Conservation (phyloP, 2,329 filamentous ascomycete genomes). For the Exserohilum turcica region DNA sequence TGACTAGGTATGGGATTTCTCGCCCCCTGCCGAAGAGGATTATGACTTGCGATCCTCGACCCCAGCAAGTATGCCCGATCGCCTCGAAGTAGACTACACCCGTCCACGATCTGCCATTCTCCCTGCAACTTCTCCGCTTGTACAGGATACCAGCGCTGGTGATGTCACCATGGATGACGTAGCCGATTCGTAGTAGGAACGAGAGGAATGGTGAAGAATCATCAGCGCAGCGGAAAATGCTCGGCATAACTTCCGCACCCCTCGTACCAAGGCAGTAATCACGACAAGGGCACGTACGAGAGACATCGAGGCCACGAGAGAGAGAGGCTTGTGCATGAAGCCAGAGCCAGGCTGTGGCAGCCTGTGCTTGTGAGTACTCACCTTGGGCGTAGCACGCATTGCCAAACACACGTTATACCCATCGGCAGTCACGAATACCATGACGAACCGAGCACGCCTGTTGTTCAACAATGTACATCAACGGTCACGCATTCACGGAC, state of each 20-base stretch:
- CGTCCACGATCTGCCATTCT: constrained; percentile 42
- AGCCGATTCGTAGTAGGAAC: constrained; percentile 17
- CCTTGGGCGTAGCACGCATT: not conserved
- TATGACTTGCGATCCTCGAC: constrained; percentile 47
- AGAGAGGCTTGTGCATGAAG: not conserved
- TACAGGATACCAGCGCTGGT: constrained; percentile 27
- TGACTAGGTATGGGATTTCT: constrained; percentile 87
- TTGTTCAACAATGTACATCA: not conserved
- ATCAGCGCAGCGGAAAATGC: constrained; percentile 1
- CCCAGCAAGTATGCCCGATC: constrained; percentile 52
- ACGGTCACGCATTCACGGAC: not conserved
- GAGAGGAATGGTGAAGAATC: not conserved
- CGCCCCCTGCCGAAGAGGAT: constrained; percentile 69
- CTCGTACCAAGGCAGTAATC: not conserved
- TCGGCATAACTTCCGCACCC: not conserved
- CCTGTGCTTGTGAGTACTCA: not conserved
- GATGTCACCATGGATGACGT: constrained; percentile 44
- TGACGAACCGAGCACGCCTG: not conserved
- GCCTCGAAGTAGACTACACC: constrained; percentile 37
- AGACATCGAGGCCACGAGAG: not conserved
- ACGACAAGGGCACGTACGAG: not conserved
- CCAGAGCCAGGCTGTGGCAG: not conserved
- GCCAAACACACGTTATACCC: not conserved
- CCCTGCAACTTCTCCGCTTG: constrained; percentile 29
- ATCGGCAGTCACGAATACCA: not conserved